Conservation (phyloP, 73 alveolate genomes). For the Diophrys sp. region DNA sequence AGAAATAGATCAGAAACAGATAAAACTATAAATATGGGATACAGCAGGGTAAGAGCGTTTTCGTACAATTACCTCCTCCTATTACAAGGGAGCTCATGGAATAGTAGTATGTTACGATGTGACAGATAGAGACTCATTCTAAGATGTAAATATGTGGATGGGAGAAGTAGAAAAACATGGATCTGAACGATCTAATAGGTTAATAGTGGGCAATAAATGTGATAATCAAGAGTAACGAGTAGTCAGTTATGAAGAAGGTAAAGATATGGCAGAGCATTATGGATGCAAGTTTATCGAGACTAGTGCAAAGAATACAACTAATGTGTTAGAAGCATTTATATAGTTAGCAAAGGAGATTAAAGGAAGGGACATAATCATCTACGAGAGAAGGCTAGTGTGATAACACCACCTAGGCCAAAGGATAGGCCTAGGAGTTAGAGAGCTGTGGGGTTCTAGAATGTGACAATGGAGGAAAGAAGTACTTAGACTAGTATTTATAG, state of each 20-base stretch:
- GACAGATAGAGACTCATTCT: constrained; percentile 16
- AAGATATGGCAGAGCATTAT: constrained; percentile 63
- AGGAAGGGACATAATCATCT: too few species aligned
- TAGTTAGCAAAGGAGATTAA: constrained; percentile 39
- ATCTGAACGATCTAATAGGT: constrained; percentile 20
- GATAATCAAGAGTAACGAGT: constrained; percentile 31
- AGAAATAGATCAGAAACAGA: constrained; percentile 36
- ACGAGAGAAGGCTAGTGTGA: too few species aligned
- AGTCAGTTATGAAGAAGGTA: constrained; percentile 52
- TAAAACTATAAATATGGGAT: constrained; percentile 45
- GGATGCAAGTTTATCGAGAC: constrained; percentile 64
- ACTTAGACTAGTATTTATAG: too few species aligned
- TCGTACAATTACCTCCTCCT: constrained; percentile 18
- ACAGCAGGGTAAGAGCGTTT: constrained; percentile 25
- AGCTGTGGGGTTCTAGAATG: too few species aligned
- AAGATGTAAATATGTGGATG: constrained; percentile 35
- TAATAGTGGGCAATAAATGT: constrained; percentile 52
- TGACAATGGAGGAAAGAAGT: too few species aligned
- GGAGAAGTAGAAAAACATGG: constrained; percentile 33
- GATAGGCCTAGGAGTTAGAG: too few species aligned
- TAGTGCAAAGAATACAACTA: constrained; percentile 65
- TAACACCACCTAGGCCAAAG: too few species aligned
- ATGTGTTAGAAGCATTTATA: constrained; percentile 56
- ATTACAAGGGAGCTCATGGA: constrained; percentile 30
- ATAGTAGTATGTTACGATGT: constrained; percentile 19